Conservation (phyloP, 2,329 filamentous ascomycete genomes). For the Aspergillus intermedius region DNA sequence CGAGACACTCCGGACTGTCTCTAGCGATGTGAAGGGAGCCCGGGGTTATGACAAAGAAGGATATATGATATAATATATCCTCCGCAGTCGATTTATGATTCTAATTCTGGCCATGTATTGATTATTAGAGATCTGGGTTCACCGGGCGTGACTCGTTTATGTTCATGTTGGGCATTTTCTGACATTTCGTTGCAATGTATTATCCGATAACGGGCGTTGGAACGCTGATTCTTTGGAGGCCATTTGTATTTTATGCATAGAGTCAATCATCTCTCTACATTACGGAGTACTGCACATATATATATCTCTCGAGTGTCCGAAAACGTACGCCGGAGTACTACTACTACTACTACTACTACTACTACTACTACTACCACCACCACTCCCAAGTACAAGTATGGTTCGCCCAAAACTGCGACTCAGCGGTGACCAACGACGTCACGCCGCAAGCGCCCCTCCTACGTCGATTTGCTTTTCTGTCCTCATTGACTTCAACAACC, state of each 20-base stretch:
- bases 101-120: background rate
- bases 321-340: no score
- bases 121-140: background rate
- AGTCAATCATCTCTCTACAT: background rate
- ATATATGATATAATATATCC: background rate
- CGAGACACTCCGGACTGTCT: no score
- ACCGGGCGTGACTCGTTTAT: no score
- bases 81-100: slow-evolving; percentile 1
- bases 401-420: slow-evolving; percentile 10
- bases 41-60: background rate
- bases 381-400: background rate
- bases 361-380: no score
- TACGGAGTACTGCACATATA: background rate
- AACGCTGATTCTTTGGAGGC: slow-evolving; percentile 11
- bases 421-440: slow-evolving; percentile 24
- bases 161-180: no score
- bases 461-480: background rate
- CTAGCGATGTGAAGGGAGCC: background rate
- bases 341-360: no score
- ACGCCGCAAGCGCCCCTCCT: slow-evolving; percentile 8
- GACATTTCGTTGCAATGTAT: slow-evolving; percentile 4
- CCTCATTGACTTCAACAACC: background rate
- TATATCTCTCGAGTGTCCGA: background rate
- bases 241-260: slow-evolving; percentile 10
- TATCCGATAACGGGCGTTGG: slow-evolving; percentile 15